A percentile compares a stretch with the other conserved stretches of the same genome.
These are phyloP conservation scores for Moesziomyces sp. DNA, from an alignment of 1,284 basidiomycete species.

Conservation along the genomic window DNA sequence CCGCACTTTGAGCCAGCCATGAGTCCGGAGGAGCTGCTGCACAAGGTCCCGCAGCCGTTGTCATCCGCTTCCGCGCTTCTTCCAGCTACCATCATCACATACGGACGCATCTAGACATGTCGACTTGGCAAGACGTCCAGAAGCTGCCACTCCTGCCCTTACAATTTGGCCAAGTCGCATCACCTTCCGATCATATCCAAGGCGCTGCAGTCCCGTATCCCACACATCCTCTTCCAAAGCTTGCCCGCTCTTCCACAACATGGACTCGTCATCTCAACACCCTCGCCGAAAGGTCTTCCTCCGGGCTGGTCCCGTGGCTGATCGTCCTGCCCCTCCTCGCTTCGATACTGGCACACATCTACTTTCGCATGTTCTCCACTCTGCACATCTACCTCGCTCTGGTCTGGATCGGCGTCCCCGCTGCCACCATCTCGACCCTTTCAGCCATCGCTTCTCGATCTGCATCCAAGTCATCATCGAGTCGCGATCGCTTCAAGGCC, in stretches of 20 bases:
- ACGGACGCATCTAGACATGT: background rate
- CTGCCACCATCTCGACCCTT: constrained; percentile 12
- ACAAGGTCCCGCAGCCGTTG: background rate
- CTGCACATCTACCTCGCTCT: constrained; percentile 30
- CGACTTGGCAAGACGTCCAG: constrained; percentile 13
- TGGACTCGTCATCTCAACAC: constrained; percentile 22
- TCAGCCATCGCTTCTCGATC: constrained; percentile 3
- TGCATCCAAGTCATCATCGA: background rate
- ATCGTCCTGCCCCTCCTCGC: constrained; percentile 17
- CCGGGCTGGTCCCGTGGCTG: constrained; percentile 17
- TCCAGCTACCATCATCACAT: background rate
- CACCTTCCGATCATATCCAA: background rate
- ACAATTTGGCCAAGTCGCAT: constrained; percentile 4
- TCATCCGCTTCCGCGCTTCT: constrained; percentile 2
- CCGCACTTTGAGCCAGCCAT: too few relatives aligned
- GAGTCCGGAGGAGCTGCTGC: too few relatives aligned
- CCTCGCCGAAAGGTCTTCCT: constrained; percentile 17
- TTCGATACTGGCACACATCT: constrained; percentile 27
- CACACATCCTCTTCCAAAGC: constrained; percentile 7
- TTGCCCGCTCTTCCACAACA: constrained; percentile 11
- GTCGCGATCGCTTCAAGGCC: constrained; percentile 17
- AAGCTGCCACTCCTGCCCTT: constrained; percentile 36
- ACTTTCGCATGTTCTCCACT: constrained; percentile 35
- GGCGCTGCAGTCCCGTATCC: constrained; percentile 1
- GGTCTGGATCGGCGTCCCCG: constrained; percentile 28